Conservation (phyloP, 2,329 filamentous ascomycete species). For the Fusarium palustre region DNA sequence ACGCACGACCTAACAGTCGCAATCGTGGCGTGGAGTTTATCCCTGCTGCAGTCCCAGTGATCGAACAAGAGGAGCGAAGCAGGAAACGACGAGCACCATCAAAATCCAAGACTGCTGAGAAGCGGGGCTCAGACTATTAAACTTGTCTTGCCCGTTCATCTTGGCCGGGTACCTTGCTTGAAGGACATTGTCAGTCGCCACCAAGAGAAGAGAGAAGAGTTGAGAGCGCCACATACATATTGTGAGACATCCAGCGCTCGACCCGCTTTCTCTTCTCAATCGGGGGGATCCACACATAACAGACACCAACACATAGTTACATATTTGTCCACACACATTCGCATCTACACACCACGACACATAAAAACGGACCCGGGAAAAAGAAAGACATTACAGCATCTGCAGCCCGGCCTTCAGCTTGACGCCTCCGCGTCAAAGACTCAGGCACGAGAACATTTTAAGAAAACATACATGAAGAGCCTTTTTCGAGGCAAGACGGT, state of each 20-base stretch:
- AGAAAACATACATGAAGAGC: slow-evolving; percentile 13
- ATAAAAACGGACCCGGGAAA: slow-evolving; percentile 27
- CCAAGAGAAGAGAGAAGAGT: slow-evolving; percentile 27
- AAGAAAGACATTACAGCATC: slow-evolving; percentile 26
- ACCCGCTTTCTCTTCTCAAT: slow-evolving; percentile 22
- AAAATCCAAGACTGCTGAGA: slow-evolving; percentile 52
- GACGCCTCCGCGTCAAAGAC: slow-evolving; percentile 17
- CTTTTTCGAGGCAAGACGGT: slow-evolving; percentile 9
- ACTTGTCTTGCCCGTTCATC: slow-evolving; percentile 3
- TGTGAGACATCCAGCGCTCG: slow-evolving; percentile 41
- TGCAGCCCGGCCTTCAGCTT: slow-evolving; percentile 18
- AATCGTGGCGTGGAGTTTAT: slow-evolving; percentile 57
- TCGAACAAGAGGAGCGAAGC: slow-evolving; percentile 56
- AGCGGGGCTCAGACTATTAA: slow-evolving; percentile 50
- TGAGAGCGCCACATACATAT: slow-evolving; percentile 22
- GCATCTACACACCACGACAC: slow-evolving; percentile 33
- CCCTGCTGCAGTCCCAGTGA: slow-evolving; percentile 55
- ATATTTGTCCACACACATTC: slow-evolving; percentile 38
- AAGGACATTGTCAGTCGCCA: slow-evolving; percentile 21
- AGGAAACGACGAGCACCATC: slow-evolving; percentile 55
- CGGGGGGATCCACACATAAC: slow-evolving; percentile 26
- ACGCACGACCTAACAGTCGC: slow-evolving; percentile 54
- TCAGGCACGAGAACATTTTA: slow-evolving; percentile 18
- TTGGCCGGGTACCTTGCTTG: slow-evolving; percentile 43
- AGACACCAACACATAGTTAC: slow-evolving; percentile 21